Percentiles rank a stretch among this genome's conserved stretches.
phyloP scores from a whole-genome alignment of 163 green algal genomes.

The Chlamydomonas reinhardtii region DNA sequence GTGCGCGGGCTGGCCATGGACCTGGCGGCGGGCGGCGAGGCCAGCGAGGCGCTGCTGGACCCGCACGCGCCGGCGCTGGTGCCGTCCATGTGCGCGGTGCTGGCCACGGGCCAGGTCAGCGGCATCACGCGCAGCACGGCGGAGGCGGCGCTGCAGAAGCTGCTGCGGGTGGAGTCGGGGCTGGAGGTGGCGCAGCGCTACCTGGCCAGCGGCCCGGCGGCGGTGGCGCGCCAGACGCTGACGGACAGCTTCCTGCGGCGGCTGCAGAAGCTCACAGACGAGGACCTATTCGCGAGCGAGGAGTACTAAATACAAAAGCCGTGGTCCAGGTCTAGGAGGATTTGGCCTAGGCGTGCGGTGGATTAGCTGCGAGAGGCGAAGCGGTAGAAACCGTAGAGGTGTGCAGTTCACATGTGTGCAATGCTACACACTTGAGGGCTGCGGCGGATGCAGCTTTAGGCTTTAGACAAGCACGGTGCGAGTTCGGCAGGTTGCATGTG shows the following conservation, averaged over 20 bases:
- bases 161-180: constrained; percentile 52
- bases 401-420: too few species aligned
- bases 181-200: constrained; percentile 58
- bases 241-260: constrained; percentile 77
- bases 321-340: too few species aligned
- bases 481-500: too few species aligned
- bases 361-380: too few species aligned
- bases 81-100: constrained; percentile 75
- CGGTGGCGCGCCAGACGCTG: constrained; percentile 58
- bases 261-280: constrained; percentile 69
- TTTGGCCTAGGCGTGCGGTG: too few species aligned
- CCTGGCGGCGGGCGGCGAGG: constrained; percentile 1
- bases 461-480: too few species aligned
- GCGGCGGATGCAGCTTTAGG: too few species aligned
- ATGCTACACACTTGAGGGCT: too few species aligned
- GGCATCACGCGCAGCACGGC: constrained; percentile 40
- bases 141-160: constrained; percentile 48
- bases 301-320: constrained; percentile 70
- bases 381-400: too few species aligned
- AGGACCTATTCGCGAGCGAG: constrained; percentile 67
- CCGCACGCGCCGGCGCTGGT: constrained; percentile 76
- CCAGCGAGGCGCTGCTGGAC: constrained; percentile 58
- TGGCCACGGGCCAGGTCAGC: constrained; percentile 65
- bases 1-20: constrained; percentile 65
- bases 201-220: constrained; percentile 38